phyloP scores from a whole-genome alignment of 2,329 filamentous ascomycete genomes.

The Penicillium sp. region DNA sequence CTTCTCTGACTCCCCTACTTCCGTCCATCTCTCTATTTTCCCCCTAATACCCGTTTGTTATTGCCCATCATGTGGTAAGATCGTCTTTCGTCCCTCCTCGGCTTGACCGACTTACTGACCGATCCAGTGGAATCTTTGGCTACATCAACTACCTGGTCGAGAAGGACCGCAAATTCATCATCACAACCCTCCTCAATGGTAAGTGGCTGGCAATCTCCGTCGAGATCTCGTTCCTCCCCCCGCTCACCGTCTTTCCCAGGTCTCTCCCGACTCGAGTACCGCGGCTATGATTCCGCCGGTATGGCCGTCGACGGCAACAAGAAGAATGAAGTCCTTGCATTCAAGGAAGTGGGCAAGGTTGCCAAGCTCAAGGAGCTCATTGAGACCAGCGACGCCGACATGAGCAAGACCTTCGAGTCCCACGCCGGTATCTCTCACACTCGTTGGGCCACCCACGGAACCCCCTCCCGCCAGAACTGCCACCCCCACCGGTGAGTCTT shows the following conservation, averaged over 20 bases:
- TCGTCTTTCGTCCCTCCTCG: background rate
- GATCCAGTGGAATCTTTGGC: constrained; percentile 61
- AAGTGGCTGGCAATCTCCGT: constrained; percentile 18
- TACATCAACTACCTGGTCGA: constrained; percentile 99
- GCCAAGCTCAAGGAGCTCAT: constrained; percentile 94
- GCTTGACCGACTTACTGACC: constrained; percentile 15
- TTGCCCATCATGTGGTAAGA: constrained; percentile 40
- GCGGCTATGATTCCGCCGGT: constrained; percentile 97
- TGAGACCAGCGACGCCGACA: constrained; percentile 77
- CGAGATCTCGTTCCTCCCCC: constrained; percentile 3
- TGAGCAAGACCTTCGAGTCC: constrained; percentile 93
- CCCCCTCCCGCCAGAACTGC: constrained; percentile 92
- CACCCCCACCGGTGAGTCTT: constrained; percentile 86
- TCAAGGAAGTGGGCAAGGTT: constrained; percentile 99
- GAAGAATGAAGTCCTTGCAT: constrained; percentile 95
- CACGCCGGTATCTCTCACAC: constrained; percentile 99
- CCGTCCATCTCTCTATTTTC: background rate
- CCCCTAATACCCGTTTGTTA: constrained; percentile 6
- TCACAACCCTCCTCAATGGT: constrained; percentile 96
- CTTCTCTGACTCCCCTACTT: background rate
- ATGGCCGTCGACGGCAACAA: constrained; percentile 96
- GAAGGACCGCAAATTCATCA: constrained; percentile 95
- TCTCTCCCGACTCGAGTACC: constrained; percentile 93
- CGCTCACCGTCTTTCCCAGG: constrained; percentile 54
- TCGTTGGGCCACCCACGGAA: constrained; percentile 96